Percentiles rank a stretch among this genome's conserved stretches.
phyloP scores from a whole-genome alignment of 2,329 filamentous ascomycete species.

The Ceratocystis cubensis region DNA sequence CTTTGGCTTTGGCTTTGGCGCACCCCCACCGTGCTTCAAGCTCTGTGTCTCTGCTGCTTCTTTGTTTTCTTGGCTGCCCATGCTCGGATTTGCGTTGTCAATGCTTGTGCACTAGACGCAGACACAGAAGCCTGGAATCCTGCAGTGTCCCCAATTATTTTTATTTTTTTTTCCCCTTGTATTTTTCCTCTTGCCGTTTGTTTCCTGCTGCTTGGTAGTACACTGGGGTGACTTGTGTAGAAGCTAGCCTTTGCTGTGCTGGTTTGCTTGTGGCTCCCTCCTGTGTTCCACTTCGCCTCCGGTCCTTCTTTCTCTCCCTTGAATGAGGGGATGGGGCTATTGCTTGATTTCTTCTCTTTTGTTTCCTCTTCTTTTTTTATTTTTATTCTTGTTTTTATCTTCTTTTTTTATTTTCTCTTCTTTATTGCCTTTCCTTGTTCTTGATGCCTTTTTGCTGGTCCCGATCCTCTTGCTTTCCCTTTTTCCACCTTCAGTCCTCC shows the following conservation, averaged over 20 bases:
- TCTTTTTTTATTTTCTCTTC: not conserved
- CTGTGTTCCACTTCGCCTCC: conserved; percentile 5
- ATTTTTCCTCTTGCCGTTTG: conserved; percentile 18
- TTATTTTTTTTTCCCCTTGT: not conserved
- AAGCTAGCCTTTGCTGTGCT: not conserved
- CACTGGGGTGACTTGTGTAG: not conserved
- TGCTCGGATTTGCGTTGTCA: conserved; percentile 10
- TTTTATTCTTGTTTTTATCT: not conserved
- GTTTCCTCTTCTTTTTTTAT: not conserved
- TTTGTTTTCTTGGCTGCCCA: conserved; percentile 5
- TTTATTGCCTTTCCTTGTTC: not conserved
- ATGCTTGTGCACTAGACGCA: conserved; percentile 3
- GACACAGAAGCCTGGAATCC: conserved; percentile 1
- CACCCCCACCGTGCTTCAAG: not conserved
- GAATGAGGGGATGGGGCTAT: not conserved
- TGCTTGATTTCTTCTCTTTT: conserved; percentile 9
- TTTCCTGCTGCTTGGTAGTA: not conserved
- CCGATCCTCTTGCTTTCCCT: conserved; percentile 3
- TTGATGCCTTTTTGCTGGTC: not conserved
- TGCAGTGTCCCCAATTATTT: not conserved
- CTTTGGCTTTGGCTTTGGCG: not conserved
- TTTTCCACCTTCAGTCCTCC: not conserved
- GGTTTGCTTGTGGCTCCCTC: conserved; percentile 1
- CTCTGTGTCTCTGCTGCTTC: not conserved
- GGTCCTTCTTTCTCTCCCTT: conserved; percentile 21